Evolutionary conservation across 2,329 filamentous ascomycete genomes (phyloP), one percentile per base, ranked within the genome.

Genomic region (Camillea tinctor): DNA sequence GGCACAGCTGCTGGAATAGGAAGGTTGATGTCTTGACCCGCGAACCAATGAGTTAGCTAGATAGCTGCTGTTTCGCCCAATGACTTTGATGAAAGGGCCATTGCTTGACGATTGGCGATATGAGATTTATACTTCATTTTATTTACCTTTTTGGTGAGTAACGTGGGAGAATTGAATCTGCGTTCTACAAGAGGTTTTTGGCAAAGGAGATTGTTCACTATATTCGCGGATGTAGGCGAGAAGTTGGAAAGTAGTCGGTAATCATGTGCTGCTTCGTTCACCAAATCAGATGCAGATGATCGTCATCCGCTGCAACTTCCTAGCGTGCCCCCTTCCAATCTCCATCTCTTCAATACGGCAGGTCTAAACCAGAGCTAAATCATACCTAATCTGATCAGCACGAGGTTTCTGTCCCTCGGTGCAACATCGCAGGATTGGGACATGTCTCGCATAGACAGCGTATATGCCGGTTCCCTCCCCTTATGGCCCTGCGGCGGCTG

Each of bases 1-100:
- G 61, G 61, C 61, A 49, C 21, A 59, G 17, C n/a, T 36, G 59
- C 61, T 55, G 54, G 53, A 63, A 61, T 63, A 63, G 61, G 61
- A 63, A 63, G 61, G 61, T 63, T 63, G 56, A 56, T 58, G 36
- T 55, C 8, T 17, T 26, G 40, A 49, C 21, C 26, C 48, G 52
- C 17, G 24, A 50, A 53, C 61, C 61, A 63, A 63, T 63, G 23
- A 59, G n/a, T 48, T 21, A 50, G 23, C 55, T 21, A 20, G 36
- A 1, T 22, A 48, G 54, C 36, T 52, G 17, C n/a, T 44, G 11
- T 44, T n/a, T 15, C 36, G 17, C n/a, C 11, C 2, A 15, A 44
- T 5, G 36, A 44, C 36, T 44, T 44, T 44, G 36, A 44, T 44
- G 36, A 40, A 40, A 40, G 36, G 36, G 36, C 26, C 26, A n/a